Percentiles rank a stretch among this genome's conserved stretches.
Conservation (phyloP, 495 filamentous ascomycete genomes). For the Penicillium mononematosum region DNA sequence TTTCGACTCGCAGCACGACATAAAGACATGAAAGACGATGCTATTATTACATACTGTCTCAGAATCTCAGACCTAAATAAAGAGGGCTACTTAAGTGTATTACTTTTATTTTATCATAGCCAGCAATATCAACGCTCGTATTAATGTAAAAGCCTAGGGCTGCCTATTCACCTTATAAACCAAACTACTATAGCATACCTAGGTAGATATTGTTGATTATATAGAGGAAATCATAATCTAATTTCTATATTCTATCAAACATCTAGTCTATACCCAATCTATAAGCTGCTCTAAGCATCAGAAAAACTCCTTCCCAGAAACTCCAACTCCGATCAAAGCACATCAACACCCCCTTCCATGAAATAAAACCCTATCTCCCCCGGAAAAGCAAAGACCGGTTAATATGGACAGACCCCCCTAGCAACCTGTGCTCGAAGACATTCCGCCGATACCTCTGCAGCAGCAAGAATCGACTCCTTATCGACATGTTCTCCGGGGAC, state of each 20-base stretch:
- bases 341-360: background rate
- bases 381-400: slow-evolving; percentile 4
- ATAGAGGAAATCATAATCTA: background rate
- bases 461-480: slow-evolving; percentile 5
- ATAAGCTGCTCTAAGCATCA: background rate
- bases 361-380: background rate
- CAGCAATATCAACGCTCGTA: background rate
- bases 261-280: background rate
- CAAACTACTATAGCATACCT: background rate
- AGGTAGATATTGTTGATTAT: background rate
- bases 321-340: background rate
- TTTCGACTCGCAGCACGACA: background rate
- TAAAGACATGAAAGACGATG: background rate
- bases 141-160: background rate
- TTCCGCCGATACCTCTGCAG: slow-evolving; percentile 5
- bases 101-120: background rate
- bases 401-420: background rate
- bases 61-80: background rate
- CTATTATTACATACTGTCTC: background rate
- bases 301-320: background rate
- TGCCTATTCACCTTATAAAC: background rate
- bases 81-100: background rate
- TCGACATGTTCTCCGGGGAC: slow-evolving; percentile 3
- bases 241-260: background rate
- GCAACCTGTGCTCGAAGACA: background rate